These are phyloP conservation scores for Saccharomycopsis selenospora DNA, from an alignment of 805 yeast genomes.

Conservation along the genomic window DNA sequence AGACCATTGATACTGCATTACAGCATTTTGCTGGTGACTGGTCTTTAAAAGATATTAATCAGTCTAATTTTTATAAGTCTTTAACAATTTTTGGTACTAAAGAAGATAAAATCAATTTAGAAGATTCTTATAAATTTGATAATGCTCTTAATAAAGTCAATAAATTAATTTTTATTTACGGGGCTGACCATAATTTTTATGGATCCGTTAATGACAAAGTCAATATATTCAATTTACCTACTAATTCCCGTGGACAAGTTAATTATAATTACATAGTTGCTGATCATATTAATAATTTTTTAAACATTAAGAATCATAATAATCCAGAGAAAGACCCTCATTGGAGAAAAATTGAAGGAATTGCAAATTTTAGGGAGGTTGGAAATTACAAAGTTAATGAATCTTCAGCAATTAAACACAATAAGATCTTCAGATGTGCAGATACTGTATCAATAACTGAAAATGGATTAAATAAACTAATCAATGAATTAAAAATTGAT, in stretches of 20 bases:
- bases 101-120: conserved; percentile 59
- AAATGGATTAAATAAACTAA: conserved; percentile 38
- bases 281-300: conserved; percentile 39
- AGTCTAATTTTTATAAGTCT: conserved; percentile 42
- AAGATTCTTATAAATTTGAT: conserved; percentile 54
- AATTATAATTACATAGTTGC: conserved; percentile 55
- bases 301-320: too few species aligned
- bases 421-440: conserved; percentile 58
- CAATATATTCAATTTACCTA: conserved; percentile 33
- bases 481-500: conserved; percentile 34
- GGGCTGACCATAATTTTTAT: conserved; percentile 78
- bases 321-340: conserved; percentile 44
- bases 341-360: conserved; percentile 60
- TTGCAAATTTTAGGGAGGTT: conserved; percentile 67
- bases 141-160: conserved; percentile 43
- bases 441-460: conserved; percentile 45
- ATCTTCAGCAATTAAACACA: conserved; percentile 39
- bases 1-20: conserved; percentile 42
- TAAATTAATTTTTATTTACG: conserved; percentile 46
- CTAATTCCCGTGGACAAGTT: conserved; percentile 38
- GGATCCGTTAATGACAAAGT: conserved; percentile 38
- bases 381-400: conserved; percentile 61
- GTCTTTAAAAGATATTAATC: conserved; percentile 36
- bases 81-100: conserved; percentile 63
- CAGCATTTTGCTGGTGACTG: conserved; percentile 25